A percentile compares a stretch with the other conserved stretches of the same genome.
phyloP scores from a whole-genome alignment of 371 early-diverging fungal genomes.

The Lichtheimia ramosa region DNA sequence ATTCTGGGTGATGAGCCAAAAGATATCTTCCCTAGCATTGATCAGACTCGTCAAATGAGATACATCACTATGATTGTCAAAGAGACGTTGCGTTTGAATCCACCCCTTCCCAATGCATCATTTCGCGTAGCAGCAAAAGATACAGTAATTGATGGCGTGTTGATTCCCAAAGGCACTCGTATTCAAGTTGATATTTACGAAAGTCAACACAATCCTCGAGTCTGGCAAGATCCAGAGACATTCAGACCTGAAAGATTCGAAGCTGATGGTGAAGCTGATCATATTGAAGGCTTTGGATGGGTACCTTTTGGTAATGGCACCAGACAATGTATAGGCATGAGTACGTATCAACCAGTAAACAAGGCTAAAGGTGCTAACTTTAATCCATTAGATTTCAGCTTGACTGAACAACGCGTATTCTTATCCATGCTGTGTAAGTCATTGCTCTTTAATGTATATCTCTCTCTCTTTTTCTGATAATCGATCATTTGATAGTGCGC shows the following conservation, averaged over 20 bases:
- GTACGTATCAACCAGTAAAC: too few relatives aligned
- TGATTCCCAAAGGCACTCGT: constrained; percentile 14
- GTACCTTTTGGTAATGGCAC: constrained; percentile 54
- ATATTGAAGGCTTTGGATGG: constrained; percentile 27
- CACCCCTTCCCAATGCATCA: constrained; percentile 2
- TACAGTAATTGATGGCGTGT: constrained; percentile 8
- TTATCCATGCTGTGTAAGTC: constrained; percentile 51
- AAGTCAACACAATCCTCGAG: constrained; percentile 15
- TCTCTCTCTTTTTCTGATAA: constrained; percentile 2
- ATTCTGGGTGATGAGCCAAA: constrained; percentile 13
- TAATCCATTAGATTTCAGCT: constrained; percentile 35
- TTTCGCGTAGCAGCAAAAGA: constrained; percentile 5
- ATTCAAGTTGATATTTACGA: constrained; percentile 14
- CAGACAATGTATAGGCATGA: constrained; percentile 59
- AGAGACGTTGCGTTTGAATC: constrained; percentile 15
- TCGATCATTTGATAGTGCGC: constrained; percentile 21
- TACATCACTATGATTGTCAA: constrained; percentile 15
- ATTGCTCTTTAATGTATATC: background rate
- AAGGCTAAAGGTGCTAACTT: too few relatives aligned
- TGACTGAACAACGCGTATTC: constrained; percentile 55
- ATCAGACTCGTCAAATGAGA: constrained; percentile 8
- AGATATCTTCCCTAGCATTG: constrained; percentile 6
- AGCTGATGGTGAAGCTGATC: constrained; percentile 18
- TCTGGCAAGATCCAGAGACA: constrained; percentile 17
- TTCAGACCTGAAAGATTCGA: constrained; percentile 26